These are phyloP conservation scores for Capillidium rhysosporum DNA, from an alignment of 371 early-diverging fungal species.

Conservation along the genomic window DNA sequence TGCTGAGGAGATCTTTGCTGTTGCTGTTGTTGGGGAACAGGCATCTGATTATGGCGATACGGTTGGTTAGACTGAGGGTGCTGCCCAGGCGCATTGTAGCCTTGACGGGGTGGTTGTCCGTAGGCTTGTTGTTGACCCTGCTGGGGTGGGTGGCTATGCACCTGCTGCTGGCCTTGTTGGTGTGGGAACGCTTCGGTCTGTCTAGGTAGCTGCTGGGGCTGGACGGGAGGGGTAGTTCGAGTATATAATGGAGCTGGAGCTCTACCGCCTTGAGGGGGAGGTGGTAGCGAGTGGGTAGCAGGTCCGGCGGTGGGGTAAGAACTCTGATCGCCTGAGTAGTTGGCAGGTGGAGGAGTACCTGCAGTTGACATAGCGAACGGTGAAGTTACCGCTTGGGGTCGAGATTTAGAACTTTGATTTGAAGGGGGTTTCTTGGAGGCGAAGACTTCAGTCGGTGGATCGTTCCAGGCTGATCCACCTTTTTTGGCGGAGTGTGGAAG, in stretches of 20 bases:
- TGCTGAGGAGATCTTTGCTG: conserved; percentile 10
- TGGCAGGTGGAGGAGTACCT: conserved; percentile 7
- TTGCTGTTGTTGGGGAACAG: conserved; percentile 5
- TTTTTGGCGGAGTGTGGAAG: conserved; percentile 5
- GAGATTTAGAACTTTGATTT: neutral
- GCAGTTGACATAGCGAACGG: conserved; percentile 10
- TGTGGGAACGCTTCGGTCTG: conserved; percentile 6
- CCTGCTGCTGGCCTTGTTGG: conserved; percentile 9
- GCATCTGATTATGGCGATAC: conserved; percentile 14
- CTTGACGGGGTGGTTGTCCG: conserved; percentile 10
- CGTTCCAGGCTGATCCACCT: conserved; percentile 10
- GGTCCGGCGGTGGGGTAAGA: conserved; percentile 7
- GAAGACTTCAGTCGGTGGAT: conserved; percentile 9
- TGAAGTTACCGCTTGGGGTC: conserved; percentile 4
- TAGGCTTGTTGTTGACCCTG: conserved; percentile 2
- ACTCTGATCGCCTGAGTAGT: conserved; percentile 8
- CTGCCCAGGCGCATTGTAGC: conserved; percentile 8
- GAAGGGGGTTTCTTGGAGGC: neutral
- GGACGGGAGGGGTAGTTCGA: conserved; percentile 8
- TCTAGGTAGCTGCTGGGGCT: conserved; percentile 7
- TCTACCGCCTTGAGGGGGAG: conserved; percentile 1
- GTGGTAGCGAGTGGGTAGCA: conserved; percentile 12
- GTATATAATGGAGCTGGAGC: neutral
- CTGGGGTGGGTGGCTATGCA: conserved; percentile 7
- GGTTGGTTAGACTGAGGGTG: conserved; percentile 8